Evolutionary conservation across 345 rosid species (phyloP).

Genomic region (Noccaea bulbosa): DNA sequence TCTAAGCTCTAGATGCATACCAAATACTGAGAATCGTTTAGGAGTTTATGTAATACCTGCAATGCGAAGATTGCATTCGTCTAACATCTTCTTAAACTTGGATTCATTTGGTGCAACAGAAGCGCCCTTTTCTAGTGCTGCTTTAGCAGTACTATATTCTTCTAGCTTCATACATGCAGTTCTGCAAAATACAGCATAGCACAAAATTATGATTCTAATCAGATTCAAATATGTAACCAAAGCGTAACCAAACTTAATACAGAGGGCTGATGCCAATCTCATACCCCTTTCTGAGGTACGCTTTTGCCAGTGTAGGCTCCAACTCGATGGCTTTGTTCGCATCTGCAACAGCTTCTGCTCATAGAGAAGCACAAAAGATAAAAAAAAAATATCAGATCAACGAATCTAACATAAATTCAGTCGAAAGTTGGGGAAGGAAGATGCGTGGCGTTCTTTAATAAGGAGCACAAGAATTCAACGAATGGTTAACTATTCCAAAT

Average conservation of each 20-base stretch:
- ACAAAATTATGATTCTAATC: neutral
- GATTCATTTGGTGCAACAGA: slow-evolving; percentile 50
- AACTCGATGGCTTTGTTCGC: slow-evolving; percentile 72
- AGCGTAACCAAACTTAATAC: neutral
- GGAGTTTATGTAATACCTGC: slow-evolving; percentile 46
- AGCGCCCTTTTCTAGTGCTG: slow-evolving; percentile 63
- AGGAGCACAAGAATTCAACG: neutral
- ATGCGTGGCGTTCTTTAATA: neutral
- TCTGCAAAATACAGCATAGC: slow-evolving; percentile 44
- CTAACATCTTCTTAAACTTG: slow-evolving; percentile 57
- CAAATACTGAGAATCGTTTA: neutral
- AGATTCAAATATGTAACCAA: neutral
- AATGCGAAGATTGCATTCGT: slow-evolving; percentile 58
- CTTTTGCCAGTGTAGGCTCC: slow-evolving; percentile 63
- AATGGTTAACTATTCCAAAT: neutral
- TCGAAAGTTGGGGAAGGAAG: neutral
- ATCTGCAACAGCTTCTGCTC: slow-evolving; percentile 80
- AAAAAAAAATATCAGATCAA: neutral
- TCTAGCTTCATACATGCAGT: slow-evolving; percentile 74
- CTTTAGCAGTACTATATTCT: slow-evolving; percentile 70
- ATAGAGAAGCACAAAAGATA: slow-evolving; percentile 5
- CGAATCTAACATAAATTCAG: slow-evolving; percentile 13
- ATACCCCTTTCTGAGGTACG: slow-evolving; percentile 79
- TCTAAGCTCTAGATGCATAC: neutral
- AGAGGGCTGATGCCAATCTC: neutral